Percentiles rank a stretch among this genome's conserved stretches.
These are phyloP conservation scores for Colletotrichum somersetense DNA, from an alignment of 2,329 filamentous ascomycete species.

Conservation along the genomic window DNA sequence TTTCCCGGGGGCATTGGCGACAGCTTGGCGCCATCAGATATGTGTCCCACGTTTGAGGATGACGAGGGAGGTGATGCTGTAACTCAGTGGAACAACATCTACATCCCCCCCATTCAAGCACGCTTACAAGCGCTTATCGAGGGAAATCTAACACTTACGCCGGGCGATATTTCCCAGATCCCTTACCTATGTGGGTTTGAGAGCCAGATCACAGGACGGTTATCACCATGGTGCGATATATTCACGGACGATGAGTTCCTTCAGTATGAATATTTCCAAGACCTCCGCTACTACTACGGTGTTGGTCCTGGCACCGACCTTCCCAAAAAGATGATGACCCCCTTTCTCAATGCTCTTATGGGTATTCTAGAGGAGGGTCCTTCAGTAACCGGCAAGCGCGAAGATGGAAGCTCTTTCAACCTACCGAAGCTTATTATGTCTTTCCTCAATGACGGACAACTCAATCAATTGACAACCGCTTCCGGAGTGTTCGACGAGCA, in stretches of 20 bases:
- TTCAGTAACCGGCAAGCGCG: slow-evolving; percentile 59
- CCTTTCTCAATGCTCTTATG: slow-evolving; percentile 68
- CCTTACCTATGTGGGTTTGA: slow-evolving; percentile 81
- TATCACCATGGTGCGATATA: slow-evolving; percentile 73
- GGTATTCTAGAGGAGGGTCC: slow-evolving; percentile 66
- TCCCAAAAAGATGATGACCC: slow-evolving; percentile 70
- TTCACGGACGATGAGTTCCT: slow-evolving; percentile 73
- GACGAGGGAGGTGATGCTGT: slow-evolving; percentile 61
- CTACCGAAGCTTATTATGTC: slow-evolving; percentile 70
- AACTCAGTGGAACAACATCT: slow-evolving; percentile 62
- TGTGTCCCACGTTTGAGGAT: slow-evolving; percentile 71
- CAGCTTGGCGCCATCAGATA: slow-evolving; percentile 72
- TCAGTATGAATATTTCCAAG: slow-evolving; percentile 76
- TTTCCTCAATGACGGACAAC: slow-evolving; percentile 76
- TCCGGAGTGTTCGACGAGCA: slow-evolving; percentile 73
- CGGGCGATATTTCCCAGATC: slow-evolving; percentile 67
- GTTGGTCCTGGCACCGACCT: slow-evolving; percentile 68
- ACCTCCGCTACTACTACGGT: slow-evolving; percentile 77
- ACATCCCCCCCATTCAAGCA: slow-evolving; percentile 64
- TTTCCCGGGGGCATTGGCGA: slow-evolving; percentile 67
- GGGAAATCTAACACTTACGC: slow-evolving; percentile 67
- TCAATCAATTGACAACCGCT: slow-evolving; percentile 70
- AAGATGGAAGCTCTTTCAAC: slow-evolving; percentile 60
- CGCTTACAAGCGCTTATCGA: slow-evolving; percentile 67
- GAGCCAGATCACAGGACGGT: slow-evolving; percentile 72